These are phyloP conservation scores for Gloeopeniophorella convolvens DNA, from an alignment of 768 basidiomycete genomes.

Conservation along the genomic window DNA sequence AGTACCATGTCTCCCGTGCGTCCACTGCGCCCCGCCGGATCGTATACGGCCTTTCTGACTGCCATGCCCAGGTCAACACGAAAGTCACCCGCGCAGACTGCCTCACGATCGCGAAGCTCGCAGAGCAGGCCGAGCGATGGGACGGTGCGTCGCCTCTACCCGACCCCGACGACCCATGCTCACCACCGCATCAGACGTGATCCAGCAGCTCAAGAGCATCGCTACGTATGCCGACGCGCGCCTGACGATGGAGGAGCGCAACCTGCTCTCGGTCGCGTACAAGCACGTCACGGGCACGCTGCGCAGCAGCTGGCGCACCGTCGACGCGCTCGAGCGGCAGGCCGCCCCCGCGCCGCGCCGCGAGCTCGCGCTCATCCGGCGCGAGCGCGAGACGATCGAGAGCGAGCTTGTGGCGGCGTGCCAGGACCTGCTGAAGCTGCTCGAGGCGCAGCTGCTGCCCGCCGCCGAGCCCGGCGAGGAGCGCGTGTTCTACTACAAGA, in stretches of 20 bases:
- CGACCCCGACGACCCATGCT: neutral
- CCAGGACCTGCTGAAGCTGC: conserved; percentile 67
- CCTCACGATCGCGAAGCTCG: conserved; percentile 68
- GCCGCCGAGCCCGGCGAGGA: conserved; percentile 70
- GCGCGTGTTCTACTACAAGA: conserved; percentile 86
- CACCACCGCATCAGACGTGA: conserved; percentile 47
- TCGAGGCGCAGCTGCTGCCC: conserved; percentile 54
- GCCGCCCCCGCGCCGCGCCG: conserved; percentile 42
- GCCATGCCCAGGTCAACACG: conserved; percentile 17
- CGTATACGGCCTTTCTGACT: neutral
- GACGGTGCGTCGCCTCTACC: conserved; percentile 46
- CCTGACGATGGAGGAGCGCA: conserved; percentile 80
- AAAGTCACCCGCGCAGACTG: conserved; percentile 29
- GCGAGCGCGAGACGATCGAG: conserved; percentile 71
- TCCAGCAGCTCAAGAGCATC: conserved; percentile 71
- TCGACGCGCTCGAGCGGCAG: conserved; percentile 70
- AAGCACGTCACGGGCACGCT: conserved; percentile 84
- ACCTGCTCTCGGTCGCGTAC: conserved; percentile 83
- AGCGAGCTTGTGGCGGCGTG: conserved; percentile 69
- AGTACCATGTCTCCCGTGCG: conserved; percentile 18
- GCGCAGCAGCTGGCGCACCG: conserved; percentile 78
- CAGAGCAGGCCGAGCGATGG: conserved; percentile 85
- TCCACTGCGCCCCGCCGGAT: neutral
- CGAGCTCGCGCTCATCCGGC: conserved; percentile 61
- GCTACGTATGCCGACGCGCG: conserved; percentile 59